Percentiles rank a stretch among this genome's conserved stretches.
Evolutionary conservation across 768 basidiomycete genomes (phyloP).

Genomic region (Candolleomyces efflorescens): DNA sequence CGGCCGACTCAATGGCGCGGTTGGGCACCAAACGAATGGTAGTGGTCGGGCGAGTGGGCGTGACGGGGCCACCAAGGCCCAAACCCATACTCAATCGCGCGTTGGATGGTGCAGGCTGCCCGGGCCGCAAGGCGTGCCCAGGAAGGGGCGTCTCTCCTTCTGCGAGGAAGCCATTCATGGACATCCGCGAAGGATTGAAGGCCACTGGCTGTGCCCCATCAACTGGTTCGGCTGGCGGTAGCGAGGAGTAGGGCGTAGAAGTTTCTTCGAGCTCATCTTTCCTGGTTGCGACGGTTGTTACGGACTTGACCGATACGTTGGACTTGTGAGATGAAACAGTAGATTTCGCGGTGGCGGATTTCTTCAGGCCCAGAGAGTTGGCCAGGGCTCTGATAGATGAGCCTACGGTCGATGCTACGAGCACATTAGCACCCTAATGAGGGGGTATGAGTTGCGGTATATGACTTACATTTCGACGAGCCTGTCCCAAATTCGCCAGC

Average conservation of each 20-base stretch:
- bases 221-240: slow-evolving; percentile 27
- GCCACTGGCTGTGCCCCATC: slow-evolving; percentile 29
- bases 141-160: slow-evolving; percentile 48
- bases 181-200: slow-evolving; percentile 32
- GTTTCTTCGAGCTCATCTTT: slow-evolving; percentile 34
- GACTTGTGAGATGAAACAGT: slow-evolving; percentile 21
- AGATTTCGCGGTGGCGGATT: slow-evolving; percentile 30
- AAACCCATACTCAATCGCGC: slow-evolving; percentile 60
- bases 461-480: slow-evolving; percentile 49
- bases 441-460: slow-evolving; percentile 11
- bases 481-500: slow-evolving; percentile 73
- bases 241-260: slow-evolving; percentile 41
- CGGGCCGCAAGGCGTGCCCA: slow-evolving; percentile 53
- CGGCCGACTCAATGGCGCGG: slow-evolving; percentile 10
- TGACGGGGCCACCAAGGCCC: slow-evolving; percentile 31
- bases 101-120: slow-evolving; percentile 54
- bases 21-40: slow-evolving; percentile 49
- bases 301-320: slow-evolving; percentile 12
- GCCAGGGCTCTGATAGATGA: slow-evolving; percentile 77
- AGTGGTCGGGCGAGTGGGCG: slow-evolving; percentile 42
- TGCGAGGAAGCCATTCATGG: slow-evolving; percentile 17
- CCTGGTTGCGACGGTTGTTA: slow-evolving; percentile 19
- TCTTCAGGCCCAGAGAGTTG: slow-evolving; percentile 67
- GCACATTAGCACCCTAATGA: neutral
- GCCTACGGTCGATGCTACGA: slow-evolving; percentile 52